Percentiles rank a stretch among this genome's conserved stretches.
phyloP scores from a whole-genome alignment of 805 yeast species.

The Tetrapisispora phaffii region DNA sequence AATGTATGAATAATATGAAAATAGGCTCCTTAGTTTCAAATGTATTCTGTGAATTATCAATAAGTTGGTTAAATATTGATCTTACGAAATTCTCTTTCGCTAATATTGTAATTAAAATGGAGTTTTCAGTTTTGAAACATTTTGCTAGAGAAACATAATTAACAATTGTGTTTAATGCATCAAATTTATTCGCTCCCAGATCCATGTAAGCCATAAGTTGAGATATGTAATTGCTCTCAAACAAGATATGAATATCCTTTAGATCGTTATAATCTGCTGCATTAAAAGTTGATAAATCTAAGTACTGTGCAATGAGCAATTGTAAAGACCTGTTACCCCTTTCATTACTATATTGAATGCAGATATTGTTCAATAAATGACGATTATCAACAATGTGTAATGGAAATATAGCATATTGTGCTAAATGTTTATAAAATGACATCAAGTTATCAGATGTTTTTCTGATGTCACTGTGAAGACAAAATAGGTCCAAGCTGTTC shows the following conservation, averaged over 20 bases:
- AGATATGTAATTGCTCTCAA: background rate
- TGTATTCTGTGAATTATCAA: background rate
- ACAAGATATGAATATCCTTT: background rate
- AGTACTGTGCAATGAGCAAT: background rate
- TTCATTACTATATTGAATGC: background rate
- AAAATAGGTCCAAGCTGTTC: background rate
- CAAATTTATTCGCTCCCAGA: background rate
- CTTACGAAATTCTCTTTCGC: slow-evolving; percentile 12
- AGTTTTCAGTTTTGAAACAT: slow-evolving; percentile 2
- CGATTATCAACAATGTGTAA: background rate
- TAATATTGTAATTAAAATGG: slow-evolving; percentile 10
- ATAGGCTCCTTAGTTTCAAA: background rate
- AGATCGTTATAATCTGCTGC: background rate
- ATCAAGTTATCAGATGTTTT: background rate
- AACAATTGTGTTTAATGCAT: background rate
- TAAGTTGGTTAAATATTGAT: slow-evolving; percentile 3
- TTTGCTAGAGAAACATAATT: background rate
- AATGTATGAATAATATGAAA: slow-evolving; percentile 12
- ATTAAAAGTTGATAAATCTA: background rate
- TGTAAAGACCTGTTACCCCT: background rate
- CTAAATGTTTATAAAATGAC: background rate
- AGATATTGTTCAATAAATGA: background rate
- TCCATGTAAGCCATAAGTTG: background rate
- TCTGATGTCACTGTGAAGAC: background rate
- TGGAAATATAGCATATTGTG: background rate